phyloP scores from a whole-genome alignment of 1,139 yeast genomes.

The Lodderomyces beijingensis region DNA sequence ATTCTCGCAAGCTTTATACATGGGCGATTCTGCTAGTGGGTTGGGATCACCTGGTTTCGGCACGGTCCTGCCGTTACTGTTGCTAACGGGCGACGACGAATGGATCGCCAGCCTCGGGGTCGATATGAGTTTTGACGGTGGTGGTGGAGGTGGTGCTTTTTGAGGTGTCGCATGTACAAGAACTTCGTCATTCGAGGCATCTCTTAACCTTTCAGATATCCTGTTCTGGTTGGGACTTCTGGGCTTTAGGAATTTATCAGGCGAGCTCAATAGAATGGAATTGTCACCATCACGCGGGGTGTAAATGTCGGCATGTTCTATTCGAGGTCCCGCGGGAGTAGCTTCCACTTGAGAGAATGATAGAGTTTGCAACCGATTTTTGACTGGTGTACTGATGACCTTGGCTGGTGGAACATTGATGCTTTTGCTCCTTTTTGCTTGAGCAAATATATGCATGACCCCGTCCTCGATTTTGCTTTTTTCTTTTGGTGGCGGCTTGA shows the following conservation, averaged over 20 bases:
- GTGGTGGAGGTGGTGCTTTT: too few relatives aligned
- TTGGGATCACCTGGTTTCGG: conserved; percentile 35
- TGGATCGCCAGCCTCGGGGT: not conserved
- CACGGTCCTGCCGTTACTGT: not conserved
- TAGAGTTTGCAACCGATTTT: not conserved
- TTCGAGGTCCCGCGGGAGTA: conserved; percentile 18
- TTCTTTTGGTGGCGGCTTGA: conserved; percentile 5
- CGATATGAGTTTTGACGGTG: not conserved
- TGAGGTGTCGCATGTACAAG: conserved; percentile 1
- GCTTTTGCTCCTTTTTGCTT: conserved; percentile 20
- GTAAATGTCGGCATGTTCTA: conserved; percentile 1
- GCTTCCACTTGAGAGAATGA: conserved; percentile 26
- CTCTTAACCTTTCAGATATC: conserved; percentile 2
- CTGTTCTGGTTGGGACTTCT: not conserved
- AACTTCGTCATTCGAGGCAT: not conserved
- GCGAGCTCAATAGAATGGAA: conserved; percentile 3
- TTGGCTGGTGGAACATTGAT: not conserved
- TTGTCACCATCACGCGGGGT: conserved; percentile 2
- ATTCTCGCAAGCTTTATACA: conserved; percentile 17
- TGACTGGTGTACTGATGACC: conserved; percentile 5
- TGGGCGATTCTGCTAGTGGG: conserved; percentile 28
- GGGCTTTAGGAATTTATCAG: conserved; percentile 2
- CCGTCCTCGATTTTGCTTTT: not conserved
- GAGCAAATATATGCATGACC: conserved; percentile 24
- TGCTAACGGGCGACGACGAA: not conserved